A percentile compares a stretch with the other conserved stretches of the same genome.
Conservation (phyloP, 139 green algal genomes). For the Coelastrella sp. region DNA sequence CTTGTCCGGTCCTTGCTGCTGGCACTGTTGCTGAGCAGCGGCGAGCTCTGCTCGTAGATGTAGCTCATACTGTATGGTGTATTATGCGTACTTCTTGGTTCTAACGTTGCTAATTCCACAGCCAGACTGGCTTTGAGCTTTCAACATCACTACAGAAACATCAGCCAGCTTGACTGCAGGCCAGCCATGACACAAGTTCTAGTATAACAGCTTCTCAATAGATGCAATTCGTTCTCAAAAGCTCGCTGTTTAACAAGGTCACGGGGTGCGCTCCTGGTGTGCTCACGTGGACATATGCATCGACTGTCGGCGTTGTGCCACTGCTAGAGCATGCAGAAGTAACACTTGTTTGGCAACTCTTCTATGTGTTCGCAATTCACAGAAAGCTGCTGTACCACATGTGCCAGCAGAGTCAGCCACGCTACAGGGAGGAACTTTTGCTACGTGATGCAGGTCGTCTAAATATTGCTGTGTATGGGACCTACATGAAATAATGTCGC, state of each 20-base stretch:
- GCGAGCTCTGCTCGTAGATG: neutral
- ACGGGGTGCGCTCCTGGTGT: neutral
- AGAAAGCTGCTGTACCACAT: too few relatives aligned
- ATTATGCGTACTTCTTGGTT: neutral
- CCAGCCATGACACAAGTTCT: neutral
- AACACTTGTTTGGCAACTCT: too few relatives aligned
- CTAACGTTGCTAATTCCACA: neutral
- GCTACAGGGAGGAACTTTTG: too few relatives aligned
- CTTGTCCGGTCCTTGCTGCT: neutral
- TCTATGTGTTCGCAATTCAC: too few relatives aligned
- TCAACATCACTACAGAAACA: neutral
- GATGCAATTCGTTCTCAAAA: neutral
- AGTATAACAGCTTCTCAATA: neutral
- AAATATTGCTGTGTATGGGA: too few relatives aligned
- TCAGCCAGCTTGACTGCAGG: neutral
- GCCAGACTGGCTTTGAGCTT: neutral
- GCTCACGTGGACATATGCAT: neutral
- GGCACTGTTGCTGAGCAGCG: conserved; percentile 2
- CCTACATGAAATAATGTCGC: too few relatives aligned
- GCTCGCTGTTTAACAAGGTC: too few relatives aligned
- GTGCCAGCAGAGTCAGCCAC: too few relatives aligned
- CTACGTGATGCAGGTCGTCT: too few relatives aligned
- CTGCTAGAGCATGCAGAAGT: too few relatives aligned
- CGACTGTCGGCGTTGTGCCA: neutral
- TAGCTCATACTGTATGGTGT: neutral